Evolutionary conservation across 768 basidiomycete genomes (phyloP), one percentile per base, ranked within the genome.

Genomic region (Panellus pusillus): DNA sequence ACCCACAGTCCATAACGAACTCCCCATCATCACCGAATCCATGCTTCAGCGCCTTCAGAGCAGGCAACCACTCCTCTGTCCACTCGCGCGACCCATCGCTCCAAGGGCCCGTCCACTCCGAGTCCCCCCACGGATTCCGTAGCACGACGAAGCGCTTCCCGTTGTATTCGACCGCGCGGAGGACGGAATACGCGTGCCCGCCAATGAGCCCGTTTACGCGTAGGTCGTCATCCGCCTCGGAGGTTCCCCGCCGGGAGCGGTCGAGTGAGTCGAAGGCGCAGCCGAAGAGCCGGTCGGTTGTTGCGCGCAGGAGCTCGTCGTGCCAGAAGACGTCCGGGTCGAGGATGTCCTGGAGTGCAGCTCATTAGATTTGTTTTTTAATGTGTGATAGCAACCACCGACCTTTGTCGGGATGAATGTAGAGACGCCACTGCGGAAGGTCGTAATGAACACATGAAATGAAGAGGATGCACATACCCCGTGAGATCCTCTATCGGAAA

Each of bases 251-350:
- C 12, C 72, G 70, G 29, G 69, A 65, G 40, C 57, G 63, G 49
- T 69, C 65, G 39, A 75, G 64, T 19, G 55, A 61, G 52, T 74
- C 68, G 59, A 80, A 79, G 43, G 73, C 74, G 57, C 80, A 81
- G 2, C 77, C 78, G 55, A 83, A 81, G 4, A 82, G 69, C 6
- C 79, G 73, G 57, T 81, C 81, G 44, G 74, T 66, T 55, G 79
- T 80, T 4, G 77, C 80, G 28, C 67, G 72, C 9, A 74, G 63
- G 17, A 83, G 72, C 58, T 83, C 81, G 44, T 82, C 74, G 6
- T 69, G 68, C 81, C 81, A 83, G 64, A 82, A 83, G 9, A 69
- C 65, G 53, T 81, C 76, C 1, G 61, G 62, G 47, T 81, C 74
- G 31, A 82, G 70, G 41, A 83, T 80, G 51, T 79, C 77, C 71